Evolutionary conservation across 805 yeast genomes (phyloP).

Genomic region (Kodamaea nitidulidarum): DNA sequence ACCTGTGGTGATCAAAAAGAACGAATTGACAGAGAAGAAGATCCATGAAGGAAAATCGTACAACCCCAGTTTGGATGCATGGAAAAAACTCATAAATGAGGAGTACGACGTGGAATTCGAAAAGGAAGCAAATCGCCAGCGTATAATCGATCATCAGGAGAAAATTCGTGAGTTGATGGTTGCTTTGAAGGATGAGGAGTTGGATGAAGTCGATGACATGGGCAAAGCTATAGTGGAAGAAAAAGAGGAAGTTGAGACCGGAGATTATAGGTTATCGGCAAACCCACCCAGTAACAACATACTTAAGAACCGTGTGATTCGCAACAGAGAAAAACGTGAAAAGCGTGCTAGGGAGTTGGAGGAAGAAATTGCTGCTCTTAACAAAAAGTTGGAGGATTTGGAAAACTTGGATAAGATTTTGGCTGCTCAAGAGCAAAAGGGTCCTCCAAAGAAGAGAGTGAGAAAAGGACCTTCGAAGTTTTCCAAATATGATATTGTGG

Average conservation of each 20-base stretch:
- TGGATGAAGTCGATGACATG: constrained; percentile 35
- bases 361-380: constrained; percentile 52
- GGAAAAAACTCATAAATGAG: constrained; percentile 67
- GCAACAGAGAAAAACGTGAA: constrained; percentile 66
- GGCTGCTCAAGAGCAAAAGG: constrained; percentile 25
- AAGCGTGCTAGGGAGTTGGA: constrained; percentile 56
- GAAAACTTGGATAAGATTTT: constrained; percentile 25
- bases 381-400: constrained; percentile 57
- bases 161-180: constrained; percentile 64
- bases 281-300: constrained; percentile 66
- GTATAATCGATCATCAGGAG: constrained; percentile 58
- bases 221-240: constrained; percentile 39
- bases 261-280: constrained; percentile 51
- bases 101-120: constrained; percentile 66
- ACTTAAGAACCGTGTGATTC: constrained; percentile 72
- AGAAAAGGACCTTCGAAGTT: constrained; percentile 32
- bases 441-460: constrained; percentile 17
- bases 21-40: constrained; percentile 32
- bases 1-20: constrained; percentile 53
- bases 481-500: constrained; percentile 40
- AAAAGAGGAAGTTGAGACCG: constrained; percentile 28
- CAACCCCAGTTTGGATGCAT: constrained; percentile 80
- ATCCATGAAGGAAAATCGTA: constrained; percentile 91
- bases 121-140: constrained; percentile 59
- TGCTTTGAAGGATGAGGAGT: constrained; percentile 57